Evolutionary conservation across 106 monocot species (phyloP).

Genomic region (Acorus gramineus): DNA sequence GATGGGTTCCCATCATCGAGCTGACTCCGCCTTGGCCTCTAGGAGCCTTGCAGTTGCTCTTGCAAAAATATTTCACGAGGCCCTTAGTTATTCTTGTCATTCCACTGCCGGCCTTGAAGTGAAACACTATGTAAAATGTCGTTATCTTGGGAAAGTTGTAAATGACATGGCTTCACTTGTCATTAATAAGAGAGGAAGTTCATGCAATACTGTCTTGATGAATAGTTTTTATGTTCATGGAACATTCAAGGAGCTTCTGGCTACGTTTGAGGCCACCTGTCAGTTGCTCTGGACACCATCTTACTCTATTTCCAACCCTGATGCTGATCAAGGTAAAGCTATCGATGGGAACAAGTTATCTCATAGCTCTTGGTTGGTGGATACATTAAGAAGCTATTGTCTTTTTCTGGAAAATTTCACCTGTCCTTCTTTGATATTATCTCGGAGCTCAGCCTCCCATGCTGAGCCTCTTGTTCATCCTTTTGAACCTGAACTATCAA

Average conservation of each 20-base stretch:
- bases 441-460: slow-evolving; percentile 39
- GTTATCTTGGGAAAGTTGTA: slow-evolving; percentile 66
- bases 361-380: slow-evolving; percentile 54
- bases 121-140: slow-evolving; percentile 49
- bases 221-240: slow-evolving; percentile 79
- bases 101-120: slow-evolving; percentile 36
- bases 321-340: slow-evolving; percentile 21
- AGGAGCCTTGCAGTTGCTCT: slow-evolving; percentile 48
- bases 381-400: slow-evolving; percentile 63
- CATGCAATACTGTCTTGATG: slow-evolving; percentile 46
- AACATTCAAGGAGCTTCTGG: slow-evolving; percentile 61
- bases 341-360: slow-evolving; percentile 22
- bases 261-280: slow-evolving; percentile 70
- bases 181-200: slow-evolving; percentile 41
- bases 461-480: slow-evolving; percentile 63
- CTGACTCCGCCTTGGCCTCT: slow-evolving; percentile 32
- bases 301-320: slow-evolving; percentile 18
- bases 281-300: slow-evolving; percentile 64
- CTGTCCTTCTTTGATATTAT: slow-evolving; percentile 48
- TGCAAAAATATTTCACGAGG: slow-evolving; percentile 53
- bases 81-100: slow-evolving; percentile 45
- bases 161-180: slow-evolving; percentile 46
- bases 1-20: slow-evolving; percentile 37
- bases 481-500: slow-evolving; percentile 40
- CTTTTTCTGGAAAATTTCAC: slow-evolving; percentile 47